Base-by-base conservation (phyloP, 2,329 filamentous ascomycete species). In the Clonostachys byssicola region DNA sequence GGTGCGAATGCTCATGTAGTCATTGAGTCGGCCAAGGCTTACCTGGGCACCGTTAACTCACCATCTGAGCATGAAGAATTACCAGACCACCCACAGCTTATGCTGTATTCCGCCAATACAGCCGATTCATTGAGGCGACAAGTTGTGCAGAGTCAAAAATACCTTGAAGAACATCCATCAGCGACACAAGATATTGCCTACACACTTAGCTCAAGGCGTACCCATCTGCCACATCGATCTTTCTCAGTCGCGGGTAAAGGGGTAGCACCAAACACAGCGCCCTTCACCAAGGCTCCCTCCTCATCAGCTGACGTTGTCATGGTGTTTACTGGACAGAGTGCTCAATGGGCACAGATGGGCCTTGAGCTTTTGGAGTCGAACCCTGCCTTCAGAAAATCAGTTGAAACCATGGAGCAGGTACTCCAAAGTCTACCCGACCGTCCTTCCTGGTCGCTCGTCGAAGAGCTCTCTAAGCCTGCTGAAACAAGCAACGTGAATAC, bases 401-500 rank as follows among this genome's bases (percentile, higher is more conserved):
- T 44, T 13, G 42, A 30, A n/a, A 20, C 20, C 6, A 44, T 44
- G 42, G 42, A 44, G 14, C 14, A 17, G 13, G 42, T 33, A 8
- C 42, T 44, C 3, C 18, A 41, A 10, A 47, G 51, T 7, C 47
- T 49, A 6, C 47, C 67, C 53, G 49, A 48, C 40, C 52, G 60
- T 47, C 57, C 54, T 2, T 49, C 52, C 8, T 68, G 66, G 61
- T 57, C 56, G 6, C 53, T 64, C 4, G 42, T 54, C 41, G 60
- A 63, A 42, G 60, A 68, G 49, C 54, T 72, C 5, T 65, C 48
- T 53, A 54, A 2, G 45, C 54, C 13, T 47, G 53, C 5, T 60
- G 61, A 1, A 49, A 51, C 20, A 52, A 70, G 2, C 49, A 56
- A 30, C 2, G 43, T 61, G 5, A 42, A 52, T 20, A 34, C 53